phyloP scores from a whole-genome alignment of 148 eudicot species.

The Fagopyrum tataricum region DNA sequence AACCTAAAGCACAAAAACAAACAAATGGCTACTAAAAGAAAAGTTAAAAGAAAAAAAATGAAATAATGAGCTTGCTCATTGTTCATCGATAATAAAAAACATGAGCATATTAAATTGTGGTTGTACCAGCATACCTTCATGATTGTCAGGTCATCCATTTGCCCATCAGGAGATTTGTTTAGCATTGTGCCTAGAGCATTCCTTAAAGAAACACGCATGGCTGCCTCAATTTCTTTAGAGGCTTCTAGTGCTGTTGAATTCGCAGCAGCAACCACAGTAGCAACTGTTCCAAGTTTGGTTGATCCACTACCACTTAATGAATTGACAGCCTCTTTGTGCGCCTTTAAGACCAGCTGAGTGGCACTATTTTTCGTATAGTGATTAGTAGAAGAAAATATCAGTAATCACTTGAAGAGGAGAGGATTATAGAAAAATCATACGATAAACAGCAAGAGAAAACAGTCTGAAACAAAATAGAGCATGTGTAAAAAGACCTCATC shows the following conservation, averaged over 20 bases:
- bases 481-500: neutral
- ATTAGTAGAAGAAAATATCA: neutral
- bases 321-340: constrained; percentile 97
- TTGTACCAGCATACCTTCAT: constrained; percentile 55
- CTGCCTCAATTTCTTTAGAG: constrained; percentile 92
- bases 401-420: constrained; percentile 2
- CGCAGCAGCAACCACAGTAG: constrained; percentile 98
- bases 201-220: constrained; percentile 81
- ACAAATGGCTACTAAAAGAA: neutral
- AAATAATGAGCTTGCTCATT: neutral
- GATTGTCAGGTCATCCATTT: constrained; percentile 79
- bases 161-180: constrained; percentile 59
- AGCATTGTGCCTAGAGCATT: constrained; percentile 77
- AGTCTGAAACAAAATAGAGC: constrained; percentile 6
- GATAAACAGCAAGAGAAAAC: neutral
- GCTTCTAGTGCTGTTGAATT: constrained; percentile 77
- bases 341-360: constrained; percentile 84
- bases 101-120: neutral
- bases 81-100: neutral
- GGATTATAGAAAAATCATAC: neutral
- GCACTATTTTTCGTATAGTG: constrained; percentile 41
- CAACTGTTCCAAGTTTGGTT: constrained; percentile 75
- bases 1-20: neutral
- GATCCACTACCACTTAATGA: constrained; percentile 89
- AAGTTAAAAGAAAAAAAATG: neutral